phyloP scores from a whole-genome alignment of 108 stramenopile species.

The Cylindrotheca closterium region DNA sequence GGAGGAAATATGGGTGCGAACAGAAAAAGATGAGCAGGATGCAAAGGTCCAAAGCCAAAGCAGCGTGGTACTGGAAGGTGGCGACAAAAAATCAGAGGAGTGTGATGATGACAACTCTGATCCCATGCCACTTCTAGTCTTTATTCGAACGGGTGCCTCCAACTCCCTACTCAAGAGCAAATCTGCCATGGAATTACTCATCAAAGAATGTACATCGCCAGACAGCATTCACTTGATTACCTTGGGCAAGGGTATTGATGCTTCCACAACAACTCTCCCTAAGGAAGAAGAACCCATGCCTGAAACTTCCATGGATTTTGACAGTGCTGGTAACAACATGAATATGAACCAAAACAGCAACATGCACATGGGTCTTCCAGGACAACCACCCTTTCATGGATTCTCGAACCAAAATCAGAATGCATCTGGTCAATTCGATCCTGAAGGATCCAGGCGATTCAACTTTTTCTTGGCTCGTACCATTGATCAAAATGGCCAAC shows the following conservation, averaged over 20 bases:
- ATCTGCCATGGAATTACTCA: conserved; percentile 70
- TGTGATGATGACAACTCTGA: neutral
- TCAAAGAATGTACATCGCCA: conserved; percentile 69
- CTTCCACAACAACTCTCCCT: conserved; percentile 55
- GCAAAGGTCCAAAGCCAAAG: neutral
- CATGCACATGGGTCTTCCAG: conserved; percentile 1
- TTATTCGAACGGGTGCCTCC: conserved; percentile 71
- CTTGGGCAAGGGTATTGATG: conserved; percentile 80
- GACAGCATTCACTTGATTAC: conserved; percentile 66
- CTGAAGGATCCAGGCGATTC: conserved; percentile 86
- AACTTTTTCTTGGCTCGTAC: conserved; percentile 88
- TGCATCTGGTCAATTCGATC: conserved; percentile 86
- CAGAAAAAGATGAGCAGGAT: conserved; percentile 2
- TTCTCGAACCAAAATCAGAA: conserved; percentile 75
- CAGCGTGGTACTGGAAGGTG: too few relatives aligned
- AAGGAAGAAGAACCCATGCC: conserved; percentile 5
- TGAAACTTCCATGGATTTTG: conserved; percentile 1
- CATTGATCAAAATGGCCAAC: conserved; percentile 61
- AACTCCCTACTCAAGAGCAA: conserved; percentile 73
- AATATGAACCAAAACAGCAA: conserved; percentile 24
- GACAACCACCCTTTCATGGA: conserved; percentile 41
- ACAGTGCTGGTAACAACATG: conserved; percentile 25
- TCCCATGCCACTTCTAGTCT: conserved; percentile 69
- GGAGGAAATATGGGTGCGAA: conserved; percentile 55
- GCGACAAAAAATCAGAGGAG: neutral